Base-by-base conservation (phyloP, 805 yeast species). In the Saturnispora zaruensis region DNA sequence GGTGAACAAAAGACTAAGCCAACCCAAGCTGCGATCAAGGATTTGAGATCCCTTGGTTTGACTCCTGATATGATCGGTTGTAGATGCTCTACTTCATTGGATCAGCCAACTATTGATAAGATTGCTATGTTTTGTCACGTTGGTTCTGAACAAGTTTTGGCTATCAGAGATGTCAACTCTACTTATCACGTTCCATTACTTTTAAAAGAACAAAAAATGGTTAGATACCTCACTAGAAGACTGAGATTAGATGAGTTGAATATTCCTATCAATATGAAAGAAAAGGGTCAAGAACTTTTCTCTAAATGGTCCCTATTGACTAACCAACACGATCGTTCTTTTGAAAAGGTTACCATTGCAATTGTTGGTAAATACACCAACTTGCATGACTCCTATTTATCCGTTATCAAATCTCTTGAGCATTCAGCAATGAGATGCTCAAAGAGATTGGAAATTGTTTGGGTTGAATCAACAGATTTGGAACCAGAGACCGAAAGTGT, bases 1-100 rank as follows among this genome's bases (percentile, higher is more conserved):
- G 99, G 98, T 55, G 99, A 93, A 74, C 96, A 93, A 70, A 93
- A 93, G 77, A 93, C 99, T 41, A 93, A 93, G 71, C 99, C 99
- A 52, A 93, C 99, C 11, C 99, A 93, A 73, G 99, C 98, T 56
- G 99, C 99, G 44, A 86, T 93, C 64, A 88, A 89, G 68, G 99
- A 93, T 68, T 78, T 93, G 69, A 84, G 99, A 71, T 86, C 96
- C 44, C 73, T 91, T 53, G 99, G 99, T 61, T 78, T 93, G 66
- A 80, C 83, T 36, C 98, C 98, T 20, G 98, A 93, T 68, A 84
- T 93, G 81, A 88, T 93, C 72, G 99, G 98, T 51, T 91, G 98
- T 74, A 82, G 99, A 74, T 93, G 99, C 74, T 76, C 87, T 47
- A 85, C 85, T 58, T 77, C 78, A 63, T 77, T 93, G 59, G 95